Conservation (phyloP, 169 alveolate genomes). For the Neospora caninum region DNA sequence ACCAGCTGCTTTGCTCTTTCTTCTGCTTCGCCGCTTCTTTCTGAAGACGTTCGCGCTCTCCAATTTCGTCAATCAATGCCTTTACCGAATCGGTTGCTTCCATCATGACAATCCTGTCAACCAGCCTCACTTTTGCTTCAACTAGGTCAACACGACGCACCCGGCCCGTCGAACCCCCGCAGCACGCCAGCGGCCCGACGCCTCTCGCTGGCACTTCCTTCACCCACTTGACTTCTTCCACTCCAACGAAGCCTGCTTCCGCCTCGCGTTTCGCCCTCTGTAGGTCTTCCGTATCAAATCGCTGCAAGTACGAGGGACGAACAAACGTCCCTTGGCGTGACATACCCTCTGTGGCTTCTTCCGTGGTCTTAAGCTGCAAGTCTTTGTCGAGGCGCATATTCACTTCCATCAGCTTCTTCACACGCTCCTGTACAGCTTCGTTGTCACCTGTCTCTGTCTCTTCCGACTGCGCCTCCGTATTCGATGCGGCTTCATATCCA, state of each 20-base stretch:
- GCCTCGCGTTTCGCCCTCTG: neutral
- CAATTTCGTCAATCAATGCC: neutral
- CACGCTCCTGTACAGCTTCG: neutral
- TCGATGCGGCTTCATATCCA: neutral
- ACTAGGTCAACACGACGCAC: neutral
- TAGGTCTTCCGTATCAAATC: neutral
- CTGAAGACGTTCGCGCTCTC: neutral
- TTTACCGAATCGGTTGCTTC: constrained; percentile 1
- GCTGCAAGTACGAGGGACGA: neutral
- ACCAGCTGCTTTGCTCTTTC: neutral
- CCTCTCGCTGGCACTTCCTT: neutral
- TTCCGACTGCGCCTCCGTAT: neutral
- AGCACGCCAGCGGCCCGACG: neutral
- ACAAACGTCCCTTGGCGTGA: neutral
- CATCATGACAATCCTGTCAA: neutral
- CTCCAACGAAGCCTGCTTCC: neutral
- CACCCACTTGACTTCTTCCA: neutral
- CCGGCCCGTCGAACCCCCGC: neutral
- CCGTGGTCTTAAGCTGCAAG: neutral
- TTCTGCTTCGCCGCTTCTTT: neutral
- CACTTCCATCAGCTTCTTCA: neutral
- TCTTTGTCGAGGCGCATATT: neutral
- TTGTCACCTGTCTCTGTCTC: neutral
- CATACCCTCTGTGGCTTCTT: neutral
- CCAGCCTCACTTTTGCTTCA: neutral